Percentiles rank a stretch among this genome's conserved stretches.
phyloP scores from a whole-genome alignment of 139 green algal species.

The Astrephomene gubernaculifera region DNA sequence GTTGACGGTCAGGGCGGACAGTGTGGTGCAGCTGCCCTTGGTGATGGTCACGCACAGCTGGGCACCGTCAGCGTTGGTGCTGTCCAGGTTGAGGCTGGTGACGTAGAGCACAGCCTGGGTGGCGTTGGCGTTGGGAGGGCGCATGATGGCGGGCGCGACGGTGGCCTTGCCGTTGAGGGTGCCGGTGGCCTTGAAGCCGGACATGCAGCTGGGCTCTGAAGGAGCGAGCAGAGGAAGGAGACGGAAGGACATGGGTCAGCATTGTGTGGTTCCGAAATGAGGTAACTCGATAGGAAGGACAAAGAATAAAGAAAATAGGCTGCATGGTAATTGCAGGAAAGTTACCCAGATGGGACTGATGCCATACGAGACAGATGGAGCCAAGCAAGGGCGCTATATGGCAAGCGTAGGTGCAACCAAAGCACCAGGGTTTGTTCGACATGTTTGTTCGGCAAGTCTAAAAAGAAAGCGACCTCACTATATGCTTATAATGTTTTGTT shows the following conservation, averaged over 20 bases:
- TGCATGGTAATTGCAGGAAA: no score
- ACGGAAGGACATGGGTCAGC: background rate
- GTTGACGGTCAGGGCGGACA: background rate
- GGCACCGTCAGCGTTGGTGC: background rate
- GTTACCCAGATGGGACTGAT: no score
- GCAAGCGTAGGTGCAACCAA: no score
- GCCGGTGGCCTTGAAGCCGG: background rate
- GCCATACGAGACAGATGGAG: no score
- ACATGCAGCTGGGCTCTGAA: background rate
- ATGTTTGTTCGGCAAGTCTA: no score
- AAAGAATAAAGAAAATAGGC: no score
- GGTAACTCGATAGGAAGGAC: no score
- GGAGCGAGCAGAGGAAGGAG: background rate
- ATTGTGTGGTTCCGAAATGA: no score
- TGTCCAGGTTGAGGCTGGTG: background rate
- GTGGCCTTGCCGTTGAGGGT: background rate
- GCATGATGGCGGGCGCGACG: background rate
- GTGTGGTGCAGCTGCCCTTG: background rate
- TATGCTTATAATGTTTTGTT: no score
- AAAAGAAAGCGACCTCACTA: no score
- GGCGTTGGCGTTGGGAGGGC: background rate
- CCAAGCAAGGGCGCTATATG: no score
- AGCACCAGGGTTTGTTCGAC: no score
- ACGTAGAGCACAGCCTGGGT: constrained; percentile 1
- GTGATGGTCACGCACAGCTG: constrained; percentile 1